phyloP scores from a whole-genome alignment of 2,329 filamentous ascomycete species.

The Ploettnerulaceae sp. region DNA sequence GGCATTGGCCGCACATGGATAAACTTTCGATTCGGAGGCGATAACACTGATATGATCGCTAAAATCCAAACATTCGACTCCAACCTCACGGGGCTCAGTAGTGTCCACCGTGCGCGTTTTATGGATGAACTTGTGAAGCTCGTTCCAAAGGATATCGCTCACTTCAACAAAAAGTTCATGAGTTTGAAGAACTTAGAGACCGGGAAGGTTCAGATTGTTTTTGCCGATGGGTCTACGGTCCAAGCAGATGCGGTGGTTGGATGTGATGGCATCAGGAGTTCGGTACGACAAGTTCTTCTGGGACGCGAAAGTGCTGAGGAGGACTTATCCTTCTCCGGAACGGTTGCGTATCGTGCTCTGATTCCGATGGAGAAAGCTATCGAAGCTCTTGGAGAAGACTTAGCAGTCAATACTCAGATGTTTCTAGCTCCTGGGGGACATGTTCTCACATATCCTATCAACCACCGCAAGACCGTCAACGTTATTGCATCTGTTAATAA shows the following conservation, averaged over 20 bases:
- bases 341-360: background rate
- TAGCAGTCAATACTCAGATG: background rate
- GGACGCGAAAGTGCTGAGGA: background rate
- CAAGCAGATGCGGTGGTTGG: slow-evolving; percentile 46
- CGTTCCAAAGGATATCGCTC: slow-evolving; percentile 32
- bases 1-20: slow-evolving; percentile 17
- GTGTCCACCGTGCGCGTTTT: slow-evolving; percentile 37
- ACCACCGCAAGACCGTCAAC: slow-evolving; percentile 1
- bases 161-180: slow-evolving; percentile 31
- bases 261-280: slow-evolving; percentile 50
- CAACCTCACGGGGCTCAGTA: slow-evolving; percentile 21
- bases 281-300: background rate
- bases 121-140: slow-evolving; percentile 38
- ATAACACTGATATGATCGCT: slow-evolving; percentile 18
- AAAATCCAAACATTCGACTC: slow-evolving; percentile 14
- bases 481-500: background rate
- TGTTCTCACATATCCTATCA: background rate
- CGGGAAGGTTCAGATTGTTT: slow-evolving; percentile 28
- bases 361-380: slow-evolving; percentile 2
- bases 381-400: background rate
- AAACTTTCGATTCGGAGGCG: slow-evolving; percentile 15
- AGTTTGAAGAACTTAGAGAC: slow-evolving; percentile 14
- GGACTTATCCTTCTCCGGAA: background rate
- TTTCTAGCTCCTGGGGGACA: slow-evolving; percentile 1
- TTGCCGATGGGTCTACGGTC: slow-evolving; percentile 40